Evolutionary conservation across 768 basidiomycete species (phyloP).

Genomic region (Mycena belliarum): DNA sequence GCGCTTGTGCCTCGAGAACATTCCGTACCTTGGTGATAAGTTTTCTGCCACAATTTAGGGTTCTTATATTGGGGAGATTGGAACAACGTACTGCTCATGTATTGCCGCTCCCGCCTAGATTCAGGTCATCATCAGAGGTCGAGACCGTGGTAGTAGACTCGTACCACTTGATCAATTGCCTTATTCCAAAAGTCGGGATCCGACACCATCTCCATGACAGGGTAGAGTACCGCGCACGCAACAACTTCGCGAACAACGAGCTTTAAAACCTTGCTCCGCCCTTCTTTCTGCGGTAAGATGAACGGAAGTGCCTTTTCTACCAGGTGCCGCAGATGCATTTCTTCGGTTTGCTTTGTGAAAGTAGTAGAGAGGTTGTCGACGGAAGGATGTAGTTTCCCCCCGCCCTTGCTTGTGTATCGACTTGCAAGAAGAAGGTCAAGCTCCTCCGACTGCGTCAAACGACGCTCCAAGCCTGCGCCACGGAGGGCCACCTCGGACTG

Average conservation of each 20-base stretch:
- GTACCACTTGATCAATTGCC: constrained; percentile 86
- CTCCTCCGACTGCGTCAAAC: constrained; percentile 87
- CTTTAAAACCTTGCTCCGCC: constrained; percentile 65
- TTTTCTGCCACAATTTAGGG: constrained; percentile 49
- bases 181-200: constrained; percentile 99
- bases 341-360: constrained; percentile 88
- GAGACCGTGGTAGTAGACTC: constrained; percentile 30
- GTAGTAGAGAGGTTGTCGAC: constrained; percentile 87
- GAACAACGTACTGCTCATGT: constrained; percentile 46
- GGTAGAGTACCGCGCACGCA: constrained; percentile 79
- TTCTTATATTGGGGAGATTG: constrained; percentile 1
- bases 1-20: constrained; percentile 78
- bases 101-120: constrained; percentile 51
- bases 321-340: constrained; percentile 74
- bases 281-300: constrained; percentile 77
- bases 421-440: constrained; percentile 84
- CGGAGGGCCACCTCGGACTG: constrained; percentile 86
- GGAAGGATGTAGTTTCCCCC: constrained; percentile 75
- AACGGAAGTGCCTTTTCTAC: constrained; percentile 71
- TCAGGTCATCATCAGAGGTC: not conserved
- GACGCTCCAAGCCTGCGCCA: constrained; percentile 79
- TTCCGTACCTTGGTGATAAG: constrained; percentile 87
- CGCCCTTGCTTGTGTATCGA: constrained; percentile 69
- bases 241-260: constrained; percentile 82
- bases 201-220: constrained; percentile 87